Conservation (phyloP, 768 basidiomycete genomes). For the Galerina marginata region DNA sequence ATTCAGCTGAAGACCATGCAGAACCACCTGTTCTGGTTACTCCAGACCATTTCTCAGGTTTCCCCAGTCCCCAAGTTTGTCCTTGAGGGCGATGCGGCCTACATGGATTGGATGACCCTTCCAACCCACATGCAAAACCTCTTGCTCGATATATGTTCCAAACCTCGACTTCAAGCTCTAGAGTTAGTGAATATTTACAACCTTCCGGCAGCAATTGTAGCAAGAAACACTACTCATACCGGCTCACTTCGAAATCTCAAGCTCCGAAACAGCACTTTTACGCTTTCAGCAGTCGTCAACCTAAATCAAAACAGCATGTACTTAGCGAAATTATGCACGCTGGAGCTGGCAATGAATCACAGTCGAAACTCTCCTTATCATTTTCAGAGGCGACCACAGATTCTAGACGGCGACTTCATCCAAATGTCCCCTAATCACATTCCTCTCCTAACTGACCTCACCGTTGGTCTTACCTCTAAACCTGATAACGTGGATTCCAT, state of each 20-base stretch:
- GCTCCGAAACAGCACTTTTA: not conserved
- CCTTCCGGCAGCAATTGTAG: not conserved
- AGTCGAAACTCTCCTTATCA: too few species aligned
- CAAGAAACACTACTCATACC: not conserved
- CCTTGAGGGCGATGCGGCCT: not conserved
- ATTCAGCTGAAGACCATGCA: too few species aligned
- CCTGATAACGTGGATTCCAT: not conserved
- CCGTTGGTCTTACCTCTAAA: not conserved
- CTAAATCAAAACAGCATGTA: not conserved
- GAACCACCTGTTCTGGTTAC: too few species aligned
- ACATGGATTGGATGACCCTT: not conserved
- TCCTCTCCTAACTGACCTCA: not conserved
- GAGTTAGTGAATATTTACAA: not conserved
- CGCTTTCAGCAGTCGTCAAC: not conserved
- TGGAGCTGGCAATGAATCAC: too few species aligned
- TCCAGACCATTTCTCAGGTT: too few species aligned
- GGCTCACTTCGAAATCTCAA: not conserved
- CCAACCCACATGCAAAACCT: not conserved
- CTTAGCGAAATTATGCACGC: not conserved
- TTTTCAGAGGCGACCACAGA: too few species aligned
- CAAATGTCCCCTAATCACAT: not conserved
- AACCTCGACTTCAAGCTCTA: not conserved
- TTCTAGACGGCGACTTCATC: too few species aligned
- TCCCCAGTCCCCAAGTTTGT: not conserved
- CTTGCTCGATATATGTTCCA: not conserved